phyloP scores from a whole-genome alignment of 176 grass and related monocot genomes.

The Zizania latifolia region DNA sequence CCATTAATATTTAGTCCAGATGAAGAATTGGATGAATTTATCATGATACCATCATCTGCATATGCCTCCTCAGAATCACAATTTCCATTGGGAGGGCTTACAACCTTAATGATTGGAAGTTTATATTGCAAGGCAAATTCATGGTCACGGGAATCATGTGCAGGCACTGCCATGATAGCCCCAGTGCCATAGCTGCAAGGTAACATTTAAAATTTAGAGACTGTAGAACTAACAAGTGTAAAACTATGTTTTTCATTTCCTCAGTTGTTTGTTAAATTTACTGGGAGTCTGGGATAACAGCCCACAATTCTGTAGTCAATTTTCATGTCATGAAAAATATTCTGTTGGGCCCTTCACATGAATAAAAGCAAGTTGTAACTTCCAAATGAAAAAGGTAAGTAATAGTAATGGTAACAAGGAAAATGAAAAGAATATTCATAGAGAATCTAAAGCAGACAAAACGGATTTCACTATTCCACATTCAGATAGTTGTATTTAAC shows the following conservation, averaged over 20 bases:
- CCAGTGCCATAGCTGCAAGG: conserved; percentile 83
- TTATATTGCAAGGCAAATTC: conserved; percentile 73
- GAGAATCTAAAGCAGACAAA: neutral
- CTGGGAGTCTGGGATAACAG: neutral
- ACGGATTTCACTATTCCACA: neutral
- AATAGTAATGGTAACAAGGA: neutral
- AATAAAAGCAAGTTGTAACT: neutral
- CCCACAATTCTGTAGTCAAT: neutral
- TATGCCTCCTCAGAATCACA: conserved; percentile 46
- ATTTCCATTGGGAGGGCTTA: conserved; percentile 45
- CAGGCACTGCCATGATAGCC: conserved; percentile 96
- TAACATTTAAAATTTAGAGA: conserved; percentile 2
- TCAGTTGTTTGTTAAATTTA: neutral
- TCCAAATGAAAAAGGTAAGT: neutral
- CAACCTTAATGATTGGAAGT: conserved; percentile 75
- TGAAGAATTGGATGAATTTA: conserved; percentile 70
- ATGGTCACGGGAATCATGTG: conserved; percentile 87
- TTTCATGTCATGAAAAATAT: neutral
- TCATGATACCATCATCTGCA: conserved; percentile 67
- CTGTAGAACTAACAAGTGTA: conserved; percentile 1
- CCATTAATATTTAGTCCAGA: conserved; percentile 79
- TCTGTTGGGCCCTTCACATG: neutral
- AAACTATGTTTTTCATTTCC: neutral
- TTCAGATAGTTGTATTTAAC: neutral
- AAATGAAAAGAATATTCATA: neutral